Evolutionary conservation across 305 asterid species (phyloP).

Genomic region (Withania somnifera): DNA sequence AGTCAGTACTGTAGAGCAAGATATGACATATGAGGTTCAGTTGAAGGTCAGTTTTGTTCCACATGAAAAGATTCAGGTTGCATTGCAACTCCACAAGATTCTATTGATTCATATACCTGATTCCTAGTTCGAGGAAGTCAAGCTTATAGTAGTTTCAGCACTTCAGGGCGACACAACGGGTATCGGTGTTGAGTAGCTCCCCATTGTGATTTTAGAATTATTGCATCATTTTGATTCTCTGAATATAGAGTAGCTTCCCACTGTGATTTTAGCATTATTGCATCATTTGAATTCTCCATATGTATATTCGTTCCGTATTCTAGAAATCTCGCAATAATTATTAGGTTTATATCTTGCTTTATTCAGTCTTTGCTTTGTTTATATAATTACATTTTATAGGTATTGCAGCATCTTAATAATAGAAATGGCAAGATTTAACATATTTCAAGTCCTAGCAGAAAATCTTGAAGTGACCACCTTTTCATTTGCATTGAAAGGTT

Average conservation of each 20-base stretch:
- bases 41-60: neutral
- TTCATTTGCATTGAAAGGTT: neutral
- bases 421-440: neutral
- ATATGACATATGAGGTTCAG: neutral
- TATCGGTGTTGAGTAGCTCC: neutral
- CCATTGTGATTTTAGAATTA: neutral
- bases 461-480: neutral
- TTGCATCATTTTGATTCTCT: neutral
- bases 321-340: neutral
- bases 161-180: neutral
- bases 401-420: neutral
- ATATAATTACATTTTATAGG: neutral
- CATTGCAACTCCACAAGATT: slow-evolving; percentile 12
- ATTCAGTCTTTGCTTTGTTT: neutral
- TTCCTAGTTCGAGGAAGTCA: neutral
- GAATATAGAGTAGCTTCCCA: too few species aligned
- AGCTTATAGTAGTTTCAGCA: neutral
- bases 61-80: neutral
- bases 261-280: too few species aligned
- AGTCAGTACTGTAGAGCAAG: neutral
- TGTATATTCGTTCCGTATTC: neutral
- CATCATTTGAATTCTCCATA: neutral
- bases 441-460: neutral
- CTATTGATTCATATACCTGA: neutral
- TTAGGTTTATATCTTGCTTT: neutral